These are phyloP conservation scores for Linnemannia elongata DNA, from an alignment of 192 early-diverging fungal species.

Conservation along the genomic window DNA sequence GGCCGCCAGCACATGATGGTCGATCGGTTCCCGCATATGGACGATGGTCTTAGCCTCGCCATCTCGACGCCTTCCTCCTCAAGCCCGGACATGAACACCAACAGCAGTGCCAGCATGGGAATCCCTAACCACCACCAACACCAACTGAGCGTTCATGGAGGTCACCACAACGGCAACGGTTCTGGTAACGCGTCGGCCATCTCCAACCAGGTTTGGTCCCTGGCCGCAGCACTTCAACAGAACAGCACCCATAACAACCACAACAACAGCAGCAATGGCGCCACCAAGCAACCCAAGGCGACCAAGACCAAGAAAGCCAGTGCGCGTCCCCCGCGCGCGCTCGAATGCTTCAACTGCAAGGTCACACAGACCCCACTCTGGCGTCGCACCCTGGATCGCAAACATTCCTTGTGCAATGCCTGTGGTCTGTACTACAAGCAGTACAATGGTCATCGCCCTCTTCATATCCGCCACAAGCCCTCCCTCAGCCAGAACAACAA, in stretches of 20 bases:
- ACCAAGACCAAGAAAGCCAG: slow-evolving; percentile 58
- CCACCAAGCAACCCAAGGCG: slow-evolving; percentile 36
- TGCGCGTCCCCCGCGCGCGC: slow-evolving; percentile 60
- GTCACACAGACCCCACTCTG: slow-evolving; percentile 84
- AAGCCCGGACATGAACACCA: slow-evolving; percentile 28
- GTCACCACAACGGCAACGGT: slow-evolving; percentile 7
- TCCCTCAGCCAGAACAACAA: slow-evolving; percentile 37
- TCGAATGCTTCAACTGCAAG: slow-evolving; percentile 83
- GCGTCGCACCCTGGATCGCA: slow-evolving; percentile 81
- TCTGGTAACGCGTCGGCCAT: slow-evolving; percentile 2
- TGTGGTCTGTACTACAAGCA: slow-evolving; percentile 81
- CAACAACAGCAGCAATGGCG: background rate
- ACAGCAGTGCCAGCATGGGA: background rate
- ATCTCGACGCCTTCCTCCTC: background rate
- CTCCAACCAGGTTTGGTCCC: slow-evolving; percentile 35
- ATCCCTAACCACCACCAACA: slow-evolving; percentile 14
- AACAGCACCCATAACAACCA: slow-evolving; percentile 5
- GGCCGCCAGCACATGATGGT: slow-evolving; percentile 19
- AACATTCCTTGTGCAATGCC: slow-evolving; percentile 88
- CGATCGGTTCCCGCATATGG: slow-evolving; percentile 19
- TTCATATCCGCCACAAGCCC: slow-evolving; percentile 69
- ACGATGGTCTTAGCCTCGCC: slow-evolving; percentile 16
- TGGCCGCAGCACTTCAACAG: slow-evolving; percentile 48
- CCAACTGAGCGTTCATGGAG: background rate
- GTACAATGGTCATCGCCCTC: slow-evolving; percentile 70